Percentiles rank a stretch among this genome's conserved stretches.
These are phyloP conservation scores for Penicillium waksmanii DNA, from an alignment of 495 filamentous ascomycete genomes.

Conservation along the genomic window DNA sequence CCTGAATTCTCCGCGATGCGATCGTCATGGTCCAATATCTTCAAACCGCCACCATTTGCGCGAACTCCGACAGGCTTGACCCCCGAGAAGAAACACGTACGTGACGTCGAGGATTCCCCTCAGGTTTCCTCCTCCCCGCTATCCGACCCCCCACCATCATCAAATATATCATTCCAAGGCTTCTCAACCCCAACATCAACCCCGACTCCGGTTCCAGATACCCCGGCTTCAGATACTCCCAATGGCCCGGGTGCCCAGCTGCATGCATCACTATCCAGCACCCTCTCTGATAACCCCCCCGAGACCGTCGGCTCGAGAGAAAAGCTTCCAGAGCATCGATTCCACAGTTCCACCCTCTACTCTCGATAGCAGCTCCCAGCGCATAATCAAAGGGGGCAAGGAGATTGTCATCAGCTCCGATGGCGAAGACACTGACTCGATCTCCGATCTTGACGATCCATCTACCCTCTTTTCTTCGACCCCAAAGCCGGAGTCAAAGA, in stretches of 20 bases:
- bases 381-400: conserved; percentile 50
- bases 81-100: conserved; percentile 11
- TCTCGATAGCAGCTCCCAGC: conserved; percentile 37
- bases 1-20: conserved; percentile 26
- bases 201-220: conserved; percentile 11
- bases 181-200: conserved; percentile 23
- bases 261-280: conserved; percentile 16
- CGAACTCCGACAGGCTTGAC: conserved; percentile 3
- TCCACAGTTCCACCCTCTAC: conserved; percentile 21
- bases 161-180: conserved; percentile 2
- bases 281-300: background rate
- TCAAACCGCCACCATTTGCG: conserved; percentile 39
- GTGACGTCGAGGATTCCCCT: background rate
- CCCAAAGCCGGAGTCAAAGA: conserved; percentile 18
- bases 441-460: conserved; percentile 52
- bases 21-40: conserved; percentile 40
- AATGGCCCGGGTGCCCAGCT: conserved; percentile 22
- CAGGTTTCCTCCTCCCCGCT: conserved; percentile 35
- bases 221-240: conserved; percentile 12
- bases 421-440: conserved; percentile 65
- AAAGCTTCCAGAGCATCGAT: conserved; percentile 25
- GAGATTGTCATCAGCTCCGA: conserved; percentile 70
- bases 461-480: conserved; percentile 39
- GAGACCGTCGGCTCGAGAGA: background rate
- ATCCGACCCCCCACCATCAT: conserved; percentile 38